A percentile compares a stretch with the other conserved stretches of the same genome.
These are phyloP conservation scores for Heliamphora exappendiculata DNA, from an alignment of 148 eudicot genomes.

Conservation along the genomic window DNA sequence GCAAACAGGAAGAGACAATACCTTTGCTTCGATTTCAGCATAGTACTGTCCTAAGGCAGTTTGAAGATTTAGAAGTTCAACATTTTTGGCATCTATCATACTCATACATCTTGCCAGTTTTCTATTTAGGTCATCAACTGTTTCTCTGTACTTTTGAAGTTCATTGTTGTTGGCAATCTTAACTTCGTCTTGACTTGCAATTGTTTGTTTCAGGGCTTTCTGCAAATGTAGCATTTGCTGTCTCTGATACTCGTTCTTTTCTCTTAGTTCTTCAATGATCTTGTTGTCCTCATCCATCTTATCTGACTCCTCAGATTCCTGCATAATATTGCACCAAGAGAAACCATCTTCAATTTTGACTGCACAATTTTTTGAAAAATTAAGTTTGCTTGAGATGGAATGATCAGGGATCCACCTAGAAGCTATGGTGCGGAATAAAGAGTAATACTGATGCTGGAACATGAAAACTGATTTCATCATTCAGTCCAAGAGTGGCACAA, in stretches of 20 bases:
- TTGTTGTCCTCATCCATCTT: slow-evolving; percentile 98
- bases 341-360: slow-evolving; percentile 27
- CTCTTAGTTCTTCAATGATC: slow-evolving; percentile 71
- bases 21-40: slow-evolving; percentile 99
- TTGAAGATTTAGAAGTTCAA: slow-evolving; percentile 79
- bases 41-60: slow-evolving; percentile 97
- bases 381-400: slow-evolving; percentile 14
- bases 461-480: background rate
- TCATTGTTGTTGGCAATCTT: slow-evolving; percentile 52
- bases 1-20: slow-evolving; percentile 16
- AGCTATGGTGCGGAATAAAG: slow-evolving; percentile 2
- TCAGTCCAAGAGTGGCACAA: background rate
- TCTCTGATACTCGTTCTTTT: slow-evolving; percentile 59
- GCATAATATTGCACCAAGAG: slow-evolving; percentile 23
- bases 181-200: slow-evolving; percentile 68
- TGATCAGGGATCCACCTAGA: slow-evolving; percentile 17
- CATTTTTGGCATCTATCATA: slow-evolving; percentile 75
- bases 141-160: slow-evolving; percentile 68
- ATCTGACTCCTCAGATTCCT: slow-evolving; percentile 97
- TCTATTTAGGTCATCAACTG: slow-evolving; percentile 73
- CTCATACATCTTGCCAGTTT: slow-evolving; percentile 51
- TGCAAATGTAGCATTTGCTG: slow-evolving; percentile 68
- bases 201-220: slow-evolving; percentile 76
- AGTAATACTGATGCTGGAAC: background rate
- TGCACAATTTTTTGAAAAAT: slow-evolving; percentile 14